These are phyloP conservation scores for Fusarium caatingaense DNA, from an alignment of 2,329 filamentous ascomycete genomes.

Conservation along the genomic window DNA sequence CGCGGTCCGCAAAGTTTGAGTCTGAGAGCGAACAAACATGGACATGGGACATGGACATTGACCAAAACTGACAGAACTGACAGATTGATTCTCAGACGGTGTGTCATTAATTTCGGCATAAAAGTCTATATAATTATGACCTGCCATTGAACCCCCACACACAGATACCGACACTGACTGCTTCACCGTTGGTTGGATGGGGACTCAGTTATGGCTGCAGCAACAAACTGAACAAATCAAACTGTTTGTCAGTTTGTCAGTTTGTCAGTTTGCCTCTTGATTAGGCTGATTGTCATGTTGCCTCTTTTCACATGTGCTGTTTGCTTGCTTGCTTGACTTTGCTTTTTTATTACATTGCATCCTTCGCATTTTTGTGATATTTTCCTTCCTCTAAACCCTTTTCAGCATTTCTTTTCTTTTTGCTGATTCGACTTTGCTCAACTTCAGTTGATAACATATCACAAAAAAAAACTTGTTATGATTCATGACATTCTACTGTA, in stretches of 20 bases:
- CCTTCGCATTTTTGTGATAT: slow-evolving; percentile 6
- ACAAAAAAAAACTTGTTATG: slow-evolving; percentile 20
- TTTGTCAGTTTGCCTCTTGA: not conserved
- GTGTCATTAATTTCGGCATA: slow-evolving; percentile 25
- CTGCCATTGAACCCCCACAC: slow-evolving; percentile 5
- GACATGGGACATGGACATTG: not conserved
- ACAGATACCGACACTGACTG: not conserved
- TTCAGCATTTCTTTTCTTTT: slow-evolving; percentile 12
- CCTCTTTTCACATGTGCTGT: slow-evolving; percentile 7
- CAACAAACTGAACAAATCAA: not conserved
- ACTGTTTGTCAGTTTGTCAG: slow-evolving; percentile 7
- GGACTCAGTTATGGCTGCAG: slow-evolving; percentile 11
- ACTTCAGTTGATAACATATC: slow-evolving; percentile 9
- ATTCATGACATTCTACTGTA: slow-evolving; percentile 21
- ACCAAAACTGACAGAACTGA: not conserved
- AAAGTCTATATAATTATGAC: slow-evolving; percentile 30
- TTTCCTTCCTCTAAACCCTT: slow-evolving; percentile 22
- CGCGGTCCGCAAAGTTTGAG: slow-evolving; percentile 31
- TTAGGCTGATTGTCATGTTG: not conserved
- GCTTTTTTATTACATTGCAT: slow-evolving; percentile 4
- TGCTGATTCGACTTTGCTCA: not conserved
- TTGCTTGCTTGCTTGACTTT: slow-evolving; percentile 1
- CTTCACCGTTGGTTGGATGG: slow-evolving; percentile 13
- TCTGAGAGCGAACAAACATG: slow-evolving; percentile 15
- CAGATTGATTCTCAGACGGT: slow-evolving; percentile 1